These are phyloP conservation scores for Ustulina deusta DNA, from an alignment of 2,329 filamentous ascomycete species.

Conservation along the genomic window DNA sequence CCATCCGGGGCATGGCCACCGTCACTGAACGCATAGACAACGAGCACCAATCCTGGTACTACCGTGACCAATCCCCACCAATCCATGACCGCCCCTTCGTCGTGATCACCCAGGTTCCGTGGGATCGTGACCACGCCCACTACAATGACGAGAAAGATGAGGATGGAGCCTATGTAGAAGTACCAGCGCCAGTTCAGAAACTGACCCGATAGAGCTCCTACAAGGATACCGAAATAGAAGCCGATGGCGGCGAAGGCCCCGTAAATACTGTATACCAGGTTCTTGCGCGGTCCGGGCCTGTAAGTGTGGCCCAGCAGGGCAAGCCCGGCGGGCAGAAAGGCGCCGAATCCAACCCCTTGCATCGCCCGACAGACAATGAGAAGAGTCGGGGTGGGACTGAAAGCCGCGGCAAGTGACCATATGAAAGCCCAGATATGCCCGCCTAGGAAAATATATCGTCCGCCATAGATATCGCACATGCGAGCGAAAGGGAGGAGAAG, in stretches of 20 bases:
- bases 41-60: slow-evolving; percentile 73
- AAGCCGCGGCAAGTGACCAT: slow-evolving; percentile 78
- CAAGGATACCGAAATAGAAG: slow-evolving; percentile 72
- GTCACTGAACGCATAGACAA: slow-evolving; percentile 82
- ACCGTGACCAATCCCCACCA: slow-evolving; percentile 73
- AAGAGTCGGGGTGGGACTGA: slow-evolving; percentile 75
- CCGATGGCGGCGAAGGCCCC: slow-evolving; percentile 66
- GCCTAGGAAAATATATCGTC: slow-evolving; percentile 68
- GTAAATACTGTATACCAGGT: slow-evolving; percentile 70
- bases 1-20: slow-evolving; percentile 74
- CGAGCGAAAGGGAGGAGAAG: slow-evolving; percentile 74
- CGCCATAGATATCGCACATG: slow-evolving; percentile 69
- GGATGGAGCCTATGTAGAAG: slow-evolving; percentile 72
- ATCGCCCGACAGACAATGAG: slow-evolving; percentile 79
- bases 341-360: slow-evolving; percentile 79
- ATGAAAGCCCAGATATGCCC: slow-evolving; percentile 73
- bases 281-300: slow-evolving; percentile 76
- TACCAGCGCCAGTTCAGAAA: slow-evolving; percentile 73
- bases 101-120: slow-evolving; percentile 45
- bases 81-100: slow-evolving; percentile 70
- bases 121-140: slow-evolving; percentile 48
- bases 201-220: slow-evolving; percentile 71
- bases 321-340: slow-evolving; percentile 76
- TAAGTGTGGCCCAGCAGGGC: slow-evolving; percentile 75
- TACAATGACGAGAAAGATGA: slow-evolving; percentile 44